phyloP scores from a whole-genome alignment of 345 rosid genomes.

The rapeseed (Brassica napus) region Da-Ae NC_063451.1:32313501-32314000 shows the following conservation, averaged over 20 bases:
- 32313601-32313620: constrained; percentile 37
- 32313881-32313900: constrained; percentile 24
- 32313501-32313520: background rate
- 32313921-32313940: constrained; percentile 14
- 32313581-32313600: background rate
- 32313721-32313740: constrained; percentile 4
- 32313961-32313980: background rate
- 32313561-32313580: constrained; percentile 42
- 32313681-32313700: constrained; percentile 33
- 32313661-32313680: constrained; percentile 5
- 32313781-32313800: background rate
- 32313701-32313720: background rate
- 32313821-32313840: constrained; percentile 1
- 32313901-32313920: background rate
- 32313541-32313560: constrained; percentile 46
- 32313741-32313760: constrained; percentile 4
- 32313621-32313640: background rate
- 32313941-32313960: constrained; percentile 12
- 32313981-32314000: background rate
- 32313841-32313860: constrained; percentile 1
- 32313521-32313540: constrained; percentile 48
- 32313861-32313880: background rate
- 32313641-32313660: constrained; percentile 9
- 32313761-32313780: constrained; percentile 13
- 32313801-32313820: background rate